These are phyloP conservation scores for Nepenthes alata DNA, from an alignment of 179 eudicot species.

Conservation along the genomic window DNA sequence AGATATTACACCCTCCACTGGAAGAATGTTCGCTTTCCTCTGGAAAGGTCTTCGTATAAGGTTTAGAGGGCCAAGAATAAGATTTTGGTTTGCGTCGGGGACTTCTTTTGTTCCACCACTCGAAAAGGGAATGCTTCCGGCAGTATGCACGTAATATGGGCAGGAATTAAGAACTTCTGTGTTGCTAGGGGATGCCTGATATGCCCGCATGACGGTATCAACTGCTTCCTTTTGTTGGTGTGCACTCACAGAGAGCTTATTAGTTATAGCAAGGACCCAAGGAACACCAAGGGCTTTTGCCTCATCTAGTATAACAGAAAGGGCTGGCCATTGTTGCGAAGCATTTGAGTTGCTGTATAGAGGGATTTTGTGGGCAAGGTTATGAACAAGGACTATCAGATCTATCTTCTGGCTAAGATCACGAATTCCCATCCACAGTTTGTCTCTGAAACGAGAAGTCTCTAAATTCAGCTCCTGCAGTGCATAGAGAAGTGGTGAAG, in stretches of 20 bases:
- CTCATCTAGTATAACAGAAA: constrained; percentile 59
- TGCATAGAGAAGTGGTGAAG: neutral
- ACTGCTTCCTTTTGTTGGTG: constrained; percentile 77
- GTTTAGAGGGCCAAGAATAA: constrained; percentile 45
- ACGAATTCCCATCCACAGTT: constrained; percentile 84
- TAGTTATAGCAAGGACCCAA: constrained; percentile 92
- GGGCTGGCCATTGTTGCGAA: constrained; percentile 53
- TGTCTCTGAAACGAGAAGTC: constrained; percentile 71
- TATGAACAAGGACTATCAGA: constrained; percentile 82
- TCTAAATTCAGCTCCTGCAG: constrained; percentile 71
- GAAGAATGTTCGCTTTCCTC: constrained; percentile 62
- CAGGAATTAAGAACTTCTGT: constrained; percentile 75
- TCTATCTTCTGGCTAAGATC: constrained; percentile 78
- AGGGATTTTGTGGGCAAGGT: constrained; percentile 79
- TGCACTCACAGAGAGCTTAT: constrained; percentile 82
- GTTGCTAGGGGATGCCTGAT: constrained; percentile 66
- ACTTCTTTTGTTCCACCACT: constrained; percentile 23
- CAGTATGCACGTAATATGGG: constrained; percentile 71
- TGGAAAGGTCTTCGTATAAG: constrained; percentile 73
- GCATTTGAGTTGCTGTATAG: constrained; percentile 38
- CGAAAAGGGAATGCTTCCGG: constrained; percentile 40
- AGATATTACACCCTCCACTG: constrained; percentile 75
- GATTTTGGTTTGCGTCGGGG: constrained; percentile 27
- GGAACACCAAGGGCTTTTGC: constrained; percentile 90
- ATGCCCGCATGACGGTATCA: constrained; percentile 60